Percentiles rank a stretch among this genome's conserved stretches.
These are phyloP conservation scores for Drosera spatulata DNA, from an alignment of 179 eudicot genomes.

Conservation along the genomic window DNA sequence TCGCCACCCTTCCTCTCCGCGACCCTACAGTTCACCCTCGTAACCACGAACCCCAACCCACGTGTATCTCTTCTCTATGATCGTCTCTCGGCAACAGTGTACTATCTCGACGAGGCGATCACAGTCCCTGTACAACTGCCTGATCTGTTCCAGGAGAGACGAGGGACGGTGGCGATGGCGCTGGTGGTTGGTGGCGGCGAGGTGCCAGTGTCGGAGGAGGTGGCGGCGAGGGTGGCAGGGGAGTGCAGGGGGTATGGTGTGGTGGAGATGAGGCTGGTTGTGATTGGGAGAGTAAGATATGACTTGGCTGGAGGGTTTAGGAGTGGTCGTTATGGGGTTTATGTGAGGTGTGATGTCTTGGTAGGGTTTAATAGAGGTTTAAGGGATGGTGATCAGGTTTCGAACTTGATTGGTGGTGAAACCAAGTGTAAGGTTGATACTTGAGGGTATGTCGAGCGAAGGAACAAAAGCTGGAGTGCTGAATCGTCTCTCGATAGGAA, in stretches of 20 bases:
- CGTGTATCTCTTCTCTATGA: conserved; percentile 47
- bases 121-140: conserved; percentile 57
- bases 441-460: too few species aligned
- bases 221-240: conserved; percentile 45
- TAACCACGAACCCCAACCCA: conserved; percentile 55
- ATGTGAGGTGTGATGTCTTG: conserved; percentile 53
- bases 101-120: conserved; percentile 48
- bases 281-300: conserved; percentile 51
- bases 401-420: too few species aligned
- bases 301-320: conserved; percentile 36
- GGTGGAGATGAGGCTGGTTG: conserved; percentile 51
- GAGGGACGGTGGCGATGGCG: conserved; percentile 47
- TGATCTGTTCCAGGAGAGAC: conserved; percentile 36
- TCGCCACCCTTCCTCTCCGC: conserved; percentile 29
- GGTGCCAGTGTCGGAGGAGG: conserved; percentile 41
- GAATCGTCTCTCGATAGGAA: too few species aligned
- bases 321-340: conserved; percentile 33
- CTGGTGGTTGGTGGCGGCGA: conserved; percentile 41
- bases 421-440: too few species aligned
- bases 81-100: conserved; percentile 43
- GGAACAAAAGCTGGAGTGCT: too few species aligned
- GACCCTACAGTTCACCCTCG: conserved; percentile 50
- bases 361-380: conserved; percentile 33
- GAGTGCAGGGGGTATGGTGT: conserved; percentile 48
- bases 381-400: too few species aligned